Conservation (phyloP, 2,329 filamentous ascomycete species). For the Aschersonia sp. region DNA sequence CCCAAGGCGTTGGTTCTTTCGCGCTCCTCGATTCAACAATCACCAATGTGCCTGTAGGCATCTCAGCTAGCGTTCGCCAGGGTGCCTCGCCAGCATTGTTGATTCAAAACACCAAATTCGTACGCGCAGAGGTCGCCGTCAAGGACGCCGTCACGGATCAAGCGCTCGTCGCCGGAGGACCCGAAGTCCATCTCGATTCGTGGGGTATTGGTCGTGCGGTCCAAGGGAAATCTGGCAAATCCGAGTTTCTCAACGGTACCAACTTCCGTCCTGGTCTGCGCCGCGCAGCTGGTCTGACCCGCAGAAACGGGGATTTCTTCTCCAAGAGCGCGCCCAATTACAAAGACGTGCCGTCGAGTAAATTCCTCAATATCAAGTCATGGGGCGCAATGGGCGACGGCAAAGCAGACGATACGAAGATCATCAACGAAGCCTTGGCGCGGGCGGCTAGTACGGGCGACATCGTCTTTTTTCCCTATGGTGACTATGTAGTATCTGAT, state of each 20-base stretch:
- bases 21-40: not conserved
- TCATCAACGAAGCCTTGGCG: slow-evolving; percentile 15
- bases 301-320: not conserved
- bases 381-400: slow-evolving; percentile 53
- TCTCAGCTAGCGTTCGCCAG: slow-evolving; percentile 2
- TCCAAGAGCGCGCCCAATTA: slow-evolving; percentile 1
- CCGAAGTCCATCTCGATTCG: not conserved
- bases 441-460: slow-evolving; percentile 10
- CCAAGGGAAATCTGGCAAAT: too few species aligned
- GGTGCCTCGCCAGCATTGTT: slow-evolving; percentile 7
- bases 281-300: not conserved
- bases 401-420: slow-evolving; percentile 42
- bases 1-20: slow-evolving; percentile 8
- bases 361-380: slow-evolving; percentile 3
- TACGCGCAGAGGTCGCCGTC: not conserved
- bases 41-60: not conserved
- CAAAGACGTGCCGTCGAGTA: not conserved
- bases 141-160: not conserved
- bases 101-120: slow-evolving; percentile 3
- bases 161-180: not conserved
- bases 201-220: slow-evolving; percentile 1
- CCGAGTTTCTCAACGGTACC: too few species aligned
- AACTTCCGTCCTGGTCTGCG: too few species aligned
- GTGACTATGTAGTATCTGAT: slow-evolving; percentile 26
- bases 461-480: slow-evolving; percentile 5